These are phyloP conservation scores for Hymenoscyphus repandus DNA, from an alignment of 2,329 filamentous ascomycete species.

Conservation along the genomic window DNA sequence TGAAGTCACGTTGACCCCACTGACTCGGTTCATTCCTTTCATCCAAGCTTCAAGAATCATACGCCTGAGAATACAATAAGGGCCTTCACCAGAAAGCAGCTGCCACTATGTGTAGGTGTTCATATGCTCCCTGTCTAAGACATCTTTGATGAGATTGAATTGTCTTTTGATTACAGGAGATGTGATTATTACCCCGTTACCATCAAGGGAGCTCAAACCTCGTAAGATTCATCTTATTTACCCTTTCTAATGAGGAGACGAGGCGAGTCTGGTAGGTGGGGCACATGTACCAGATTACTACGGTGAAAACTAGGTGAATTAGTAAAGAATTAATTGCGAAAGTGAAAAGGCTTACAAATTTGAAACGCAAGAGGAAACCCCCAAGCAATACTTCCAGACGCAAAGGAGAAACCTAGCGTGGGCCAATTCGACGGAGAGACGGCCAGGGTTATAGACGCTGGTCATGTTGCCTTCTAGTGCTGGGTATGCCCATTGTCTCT, in stretches of 20 bases:
- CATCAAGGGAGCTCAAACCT: constrained; percentile 45
- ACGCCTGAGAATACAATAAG: constrained; percentile 38
- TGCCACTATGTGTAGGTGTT: constrained; percentile 36
- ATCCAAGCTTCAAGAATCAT: constrained; percentile 43
- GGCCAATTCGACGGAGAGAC: constrained; percentile 53
- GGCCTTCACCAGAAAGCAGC: constrained; percentile 39
- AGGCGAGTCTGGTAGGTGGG: background rate
- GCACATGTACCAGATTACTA: background rate
- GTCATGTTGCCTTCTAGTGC: constrained; percentile 30
- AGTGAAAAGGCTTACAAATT: background rate
- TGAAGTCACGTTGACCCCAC: constrained; percentile 35
- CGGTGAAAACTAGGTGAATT: background rate
- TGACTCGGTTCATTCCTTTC: constrained; percentile 46
- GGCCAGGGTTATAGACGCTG: constrained; percentile 35
- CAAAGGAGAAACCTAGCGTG: constrained; percentile 46
- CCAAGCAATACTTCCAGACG: constrained; percentile 42
- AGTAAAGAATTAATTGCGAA: too few relatives aligned
- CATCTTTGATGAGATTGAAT: constrained; percentile 37
- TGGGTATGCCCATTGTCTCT: too few relatives aligned
- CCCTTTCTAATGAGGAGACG: constrained; percentile 66
- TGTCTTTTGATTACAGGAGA: constrained; percentile 33
- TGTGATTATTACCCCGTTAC: constrained; percentile 33
- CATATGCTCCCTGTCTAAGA: constrained; percentile 35
- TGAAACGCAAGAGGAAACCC: constrained; percentile 54
- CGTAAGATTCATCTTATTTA: constrained; percentile 50